Evolutionary conservation across 2,329 filamentous ascomycete species (phyloP).

Genomic region (Cladosporium austrohemisphaericum): DNA sequence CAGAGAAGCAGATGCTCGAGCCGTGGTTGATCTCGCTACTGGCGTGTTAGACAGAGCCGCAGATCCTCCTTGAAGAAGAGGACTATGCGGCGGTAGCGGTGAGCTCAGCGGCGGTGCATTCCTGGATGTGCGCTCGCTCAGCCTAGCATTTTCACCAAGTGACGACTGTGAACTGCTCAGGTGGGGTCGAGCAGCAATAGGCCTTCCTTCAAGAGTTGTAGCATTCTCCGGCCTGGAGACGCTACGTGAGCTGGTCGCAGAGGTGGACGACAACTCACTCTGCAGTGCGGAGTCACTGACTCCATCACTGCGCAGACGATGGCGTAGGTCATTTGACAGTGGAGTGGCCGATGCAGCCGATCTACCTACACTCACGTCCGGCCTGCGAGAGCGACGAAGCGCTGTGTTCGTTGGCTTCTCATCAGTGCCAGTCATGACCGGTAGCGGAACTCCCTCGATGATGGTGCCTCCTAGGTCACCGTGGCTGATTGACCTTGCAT

Average conservation of each 20-base stretch:
- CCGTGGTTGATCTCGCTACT: background rate
- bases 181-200: background rate
- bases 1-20: background rate
- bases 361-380: background rate
- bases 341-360: background rate
- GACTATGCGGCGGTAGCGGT: background rate
- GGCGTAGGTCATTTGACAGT: background rate
- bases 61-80: background rate
- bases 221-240: constrained; percentile 1
- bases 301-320: constrained; percentile 7
- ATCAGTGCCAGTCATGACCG: background rate
- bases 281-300: constrained; percentile 2
- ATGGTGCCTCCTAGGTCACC: background rate
- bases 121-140: too few species aligned
- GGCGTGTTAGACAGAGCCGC: background rate
- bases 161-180: background rate
- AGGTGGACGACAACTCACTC: constrained; percentile 25
- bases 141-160: background rate
- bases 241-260: constrained; percentile 23
- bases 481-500: background rate
- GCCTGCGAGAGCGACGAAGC: background rate
- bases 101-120: background rate
- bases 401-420: background rate
- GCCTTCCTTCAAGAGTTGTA: constrained; percentile 13
- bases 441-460: background rate